These are phyloP conservation scores for Tetraselmis striata DNA, from an alignment of 139 green algal genomes.

Conservation along the genomic window DNA sequence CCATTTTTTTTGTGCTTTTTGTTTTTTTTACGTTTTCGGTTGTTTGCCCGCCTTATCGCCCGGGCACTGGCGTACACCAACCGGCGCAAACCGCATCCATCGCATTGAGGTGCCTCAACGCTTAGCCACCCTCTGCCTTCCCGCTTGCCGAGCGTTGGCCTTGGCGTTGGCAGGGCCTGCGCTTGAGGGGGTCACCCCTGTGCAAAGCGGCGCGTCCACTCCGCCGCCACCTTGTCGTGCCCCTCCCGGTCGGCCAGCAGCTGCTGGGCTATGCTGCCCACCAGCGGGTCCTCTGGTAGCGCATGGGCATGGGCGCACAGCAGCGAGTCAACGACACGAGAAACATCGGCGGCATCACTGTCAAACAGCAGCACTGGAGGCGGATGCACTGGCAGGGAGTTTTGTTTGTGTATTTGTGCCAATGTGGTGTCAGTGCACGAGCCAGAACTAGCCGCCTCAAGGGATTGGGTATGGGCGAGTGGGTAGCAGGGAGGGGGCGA, in stretches of 20 bases:
- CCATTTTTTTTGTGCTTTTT: no score
- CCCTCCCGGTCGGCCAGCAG: slow-evolving; percentile 65
- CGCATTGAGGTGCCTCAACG: no score
- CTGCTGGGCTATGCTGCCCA: slow-evolving; percentile 86
- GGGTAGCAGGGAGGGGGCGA: no score
- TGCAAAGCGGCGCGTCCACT: slow-evolving; percentile 88
- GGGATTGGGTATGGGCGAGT: neutral
- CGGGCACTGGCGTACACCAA: no score
- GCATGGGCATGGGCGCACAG: neutral
- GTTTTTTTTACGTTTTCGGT: no score
- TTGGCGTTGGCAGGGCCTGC: no score
- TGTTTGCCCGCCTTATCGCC: no score
- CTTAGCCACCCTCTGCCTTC: no score
- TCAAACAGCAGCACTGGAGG: neutral
- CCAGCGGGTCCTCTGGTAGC: slow-evolving; percentile 86
- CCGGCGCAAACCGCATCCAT: no score
- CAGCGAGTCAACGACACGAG: neutral
- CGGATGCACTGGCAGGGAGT: no score
- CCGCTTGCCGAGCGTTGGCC: no score
- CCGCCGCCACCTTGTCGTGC: slow-evolving; percentile 83
- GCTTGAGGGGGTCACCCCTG: slow-evolving; percentile 41
- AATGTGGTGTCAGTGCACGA: neutral
- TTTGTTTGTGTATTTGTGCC: no score
- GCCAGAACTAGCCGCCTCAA: neutral
- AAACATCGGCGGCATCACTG: neutral